Conservation (phyloP, 805 yeast genomes). For the Scheffersomyces spartinae region DNA sequence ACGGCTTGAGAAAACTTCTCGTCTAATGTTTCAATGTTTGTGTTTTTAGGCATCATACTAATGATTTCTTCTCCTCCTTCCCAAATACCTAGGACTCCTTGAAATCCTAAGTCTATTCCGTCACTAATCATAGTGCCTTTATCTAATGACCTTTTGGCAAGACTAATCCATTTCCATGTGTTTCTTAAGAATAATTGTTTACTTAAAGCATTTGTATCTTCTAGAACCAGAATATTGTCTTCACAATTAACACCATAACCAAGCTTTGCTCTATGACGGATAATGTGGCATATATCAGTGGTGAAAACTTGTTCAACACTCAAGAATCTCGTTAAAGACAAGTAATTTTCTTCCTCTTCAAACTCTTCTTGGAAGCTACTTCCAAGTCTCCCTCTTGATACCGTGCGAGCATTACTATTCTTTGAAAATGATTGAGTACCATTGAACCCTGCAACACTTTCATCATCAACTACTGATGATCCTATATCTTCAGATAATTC, state of each 20-base stretch:
- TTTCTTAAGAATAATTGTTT: constrained; percentile 46
- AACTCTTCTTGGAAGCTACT: too few relatives aligned
- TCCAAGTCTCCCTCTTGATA: constrained; percentile 5
- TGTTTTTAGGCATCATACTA: constrained; percentile 33
- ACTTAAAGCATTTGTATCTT: constrained; percentile 36
- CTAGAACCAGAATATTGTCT: constrained; percentile 49
- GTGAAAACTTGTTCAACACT: constrained; percentile 36
- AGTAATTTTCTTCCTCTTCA: constrained; percentile 15
- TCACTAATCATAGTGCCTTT: constrained; percentile 59
- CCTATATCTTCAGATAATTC: constrained; percentile 8
- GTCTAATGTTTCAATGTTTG: constrained; percentile 32
- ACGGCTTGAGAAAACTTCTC: constrained; percentile 40
- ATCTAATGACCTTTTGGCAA: constrained; percentile 53
- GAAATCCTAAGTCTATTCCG: constrained; percentile 69
- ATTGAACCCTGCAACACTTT: constrained; percentile 8
- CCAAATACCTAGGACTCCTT: constrained; percentile 90
- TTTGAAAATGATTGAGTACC: too few relatives aligned
- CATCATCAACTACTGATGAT: constrained; percentile 19
- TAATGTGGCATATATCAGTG: constrained; percentile 65
- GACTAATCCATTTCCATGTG: constrained; percentile 86
- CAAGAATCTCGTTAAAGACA: constrained; percentile 18
- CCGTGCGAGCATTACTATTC: background rate
- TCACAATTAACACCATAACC: constrained; percentile 68
- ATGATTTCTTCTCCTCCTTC: constrained; percentile 45
- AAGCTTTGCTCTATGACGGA: constrained; percentile 55